phyloP scores from a whole-genome alignment of 805 yeast genomes.

The Candida lessepsii region DNA sequence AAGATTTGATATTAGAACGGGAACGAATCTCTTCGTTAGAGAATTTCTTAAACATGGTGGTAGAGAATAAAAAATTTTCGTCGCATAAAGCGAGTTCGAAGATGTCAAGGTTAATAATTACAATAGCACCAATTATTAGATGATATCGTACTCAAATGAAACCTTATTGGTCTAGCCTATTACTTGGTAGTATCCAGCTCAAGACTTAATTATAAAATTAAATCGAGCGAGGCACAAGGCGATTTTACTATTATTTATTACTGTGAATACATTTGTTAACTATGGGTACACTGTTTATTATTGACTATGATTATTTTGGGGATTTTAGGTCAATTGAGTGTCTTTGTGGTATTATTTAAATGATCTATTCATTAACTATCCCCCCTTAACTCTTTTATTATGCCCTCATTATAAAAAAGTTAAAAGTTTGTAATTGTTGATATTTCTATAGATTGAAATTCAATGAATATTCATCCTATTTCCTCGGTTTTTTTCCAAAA shows the following conservation, averaged over 20 bases:
- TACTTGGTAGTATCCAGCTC: conserved; percentile 45
- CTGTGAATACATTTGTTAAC: too few species aligned
- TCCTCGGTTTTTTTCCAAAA: conserved; percentile 51
- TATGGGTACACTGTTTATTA: too few species aligned
- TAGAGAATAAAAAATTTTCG: not conserved
- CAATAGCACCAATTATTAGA: conserved; percentile 43
- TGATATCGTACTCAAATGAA: conserved; percentile 48
- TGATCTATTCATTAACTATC: too few species aligned
- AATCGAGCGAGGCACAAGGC: conserved; percentile 54
- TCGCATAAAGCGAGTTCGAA: not conserved
- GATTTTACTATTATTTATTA: too few species aligned
- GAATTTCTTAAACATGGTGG: conserved; percentile 57
- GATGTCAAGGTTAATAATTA: conserved; percentile 45
- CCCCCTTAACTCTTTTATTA: not conserved
- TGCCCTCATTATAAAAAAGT: conserved; percentile 1
- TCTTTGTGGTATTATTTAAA: too few species aligned
- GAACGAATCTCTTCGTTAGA: conserved; percentile 86
- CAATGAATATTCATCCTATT: conserved; percentile 3
- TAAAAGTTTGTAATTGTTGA: too few species aligned
- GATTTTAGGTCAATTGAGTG: too few species aligned
- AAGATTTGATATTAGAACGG: conserved; percentile 86
- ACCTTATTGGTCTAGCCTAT: conserved; percentile 42
- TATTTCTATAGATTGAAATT: not conserved
- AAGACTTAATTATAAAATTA: conserved; percentile 31
- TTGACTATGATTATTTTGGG: too few species aligned